Percentiles rank a stretch among this genome's conserved stretches.
Evolutionary conservation across 495 filamentous ascomycete genomes (phyloP).

Genomic region (Aspergillus kassunensis): DNA sequence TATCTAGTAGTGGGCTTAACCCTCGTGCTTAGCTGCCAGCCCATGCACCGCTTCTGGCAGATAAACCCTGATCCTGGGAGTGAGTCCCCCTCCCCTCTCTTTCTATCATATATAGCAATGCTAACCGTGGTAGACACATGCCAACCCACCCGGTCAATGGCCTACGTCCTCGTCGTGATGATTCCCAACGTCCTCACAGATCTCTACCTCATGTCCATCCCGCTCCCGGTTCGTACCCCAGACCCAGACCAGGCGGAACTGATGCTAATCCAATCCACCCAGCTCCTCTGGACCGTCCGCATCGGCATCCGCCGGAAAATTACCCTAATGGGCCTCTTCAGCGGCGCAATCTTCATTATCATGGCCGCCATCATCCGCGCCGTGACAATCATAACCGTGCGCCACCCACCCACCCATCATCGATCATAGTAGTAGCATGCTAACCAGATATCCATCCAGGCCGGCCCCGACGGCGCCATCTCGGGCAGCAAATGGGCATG

Average conservation of each 20-base stretch:
- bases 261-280: not conserved
- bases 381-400: conserved; percentile 45
- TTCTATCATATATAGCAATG: too few relatives aligned
- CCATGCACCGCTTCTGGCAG: conserved; percentile 54
- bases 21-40: conserved; percentile 50
- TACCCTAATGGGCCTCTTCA: conserved; percentile 48
- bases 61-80: conserved; percentile 57
- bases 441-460: not conserved
- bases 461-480: conserved; percentile 32
- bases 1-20: conserved; percentile 50
- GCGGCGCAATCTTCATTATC: conserved; percentile 54
- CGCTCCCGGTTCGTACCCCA: conserved; percentile 33
- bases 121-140: conserved; percentile 30
- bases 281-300: conserved; percentile 47
- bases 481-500: conserved; percentile 53
- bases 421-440: too few relatives aligned
- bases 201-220: conserved; percentile 49
- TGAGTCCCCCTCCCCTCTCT: conserved; percentile 17
- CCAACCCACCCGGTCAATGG: conserved; percentile 31
- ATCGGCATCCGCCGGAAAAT: conserved; percentile 42
- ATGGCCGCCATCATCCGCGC: conserved; percentile 52
- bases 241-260: not conserved
- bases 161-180: conserved; percentile 34
- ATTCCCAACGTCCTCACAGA: conserved; percentile 48
- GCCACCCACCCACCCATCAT: conserved; percentile 6